Evolutionary conservation across 2,329 filamentous ascomycete species (phyloP).

Genomic region (Trichoderma guizhouense): DNA sequence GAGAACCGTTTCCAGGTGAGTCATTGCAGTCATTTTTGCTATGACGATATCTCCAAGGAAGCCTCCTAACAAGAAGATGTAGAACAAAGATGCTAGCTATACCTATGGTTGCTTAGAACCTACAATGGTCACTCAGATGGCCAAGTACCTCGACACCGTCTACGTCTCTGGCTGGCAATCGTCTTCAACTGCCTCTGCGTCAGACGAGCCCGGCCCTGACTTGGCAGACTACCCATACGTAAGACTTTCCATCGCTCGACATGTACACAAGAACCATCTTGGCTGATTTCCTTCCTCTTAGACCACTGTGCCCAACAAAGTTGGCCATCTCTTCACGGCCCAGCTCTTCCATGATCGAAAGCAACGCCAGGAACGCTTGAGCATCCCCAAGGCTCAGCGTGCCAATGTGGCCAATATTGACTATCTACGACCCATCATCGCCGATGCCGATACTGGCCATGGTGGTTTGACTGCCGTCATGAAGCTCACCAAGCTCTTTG

Average conservation of each 20-base stretch:
- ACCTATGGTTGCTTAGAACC: conserved; percentile 97
- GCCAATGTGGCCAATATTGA: conserved; percentile 75
- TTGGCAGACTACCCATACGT: conserved; percentile 95
- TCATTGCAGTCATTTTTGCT: background rate
- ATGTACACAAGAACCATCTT: background rate
- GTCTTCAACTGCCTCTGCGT: conserved; percentile 90
- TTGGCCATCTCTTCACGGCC: conserved; percentile 94
- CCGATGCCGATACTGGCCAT: conserved; percentile 95
- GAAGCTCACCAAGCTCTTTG: conserved; percentile 97
- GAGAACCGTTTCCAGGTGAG: conserved; percentile 80
- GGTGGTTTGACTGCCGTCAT: conserved; percentile 97
- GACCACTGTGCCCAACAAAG: conserved; percentile 98
- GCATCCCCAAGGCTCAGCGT: conserved; percentile 69
- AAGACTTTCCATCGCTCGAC: conserved; percentile 32
- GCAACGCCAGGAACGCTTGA: conserved; percentile 91
- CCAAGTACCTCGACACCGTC: conserved; percentile 96
- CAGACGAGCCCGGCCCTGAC: conserved; percentile 95
- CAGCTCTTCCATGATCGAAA: conserved; percentile 99
- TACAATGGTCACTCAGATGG: conserved; percentile 99
- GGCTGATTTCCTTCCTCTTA: conserved; percentile 32
- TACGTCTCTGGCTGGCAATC: conserved; percentile 99
- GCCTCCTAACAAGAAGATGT: conserved; percentile 13
- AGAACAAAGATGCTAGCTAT: conserved; percentile 83
- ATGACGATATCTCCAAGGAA: background rate
- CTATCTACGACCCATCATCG: conserved; percentile 92